Evolutionary conservation across 2,329 filamentous ascomycete species (phyloP).

Genomic region (Phialophora macrospora): DNA sequence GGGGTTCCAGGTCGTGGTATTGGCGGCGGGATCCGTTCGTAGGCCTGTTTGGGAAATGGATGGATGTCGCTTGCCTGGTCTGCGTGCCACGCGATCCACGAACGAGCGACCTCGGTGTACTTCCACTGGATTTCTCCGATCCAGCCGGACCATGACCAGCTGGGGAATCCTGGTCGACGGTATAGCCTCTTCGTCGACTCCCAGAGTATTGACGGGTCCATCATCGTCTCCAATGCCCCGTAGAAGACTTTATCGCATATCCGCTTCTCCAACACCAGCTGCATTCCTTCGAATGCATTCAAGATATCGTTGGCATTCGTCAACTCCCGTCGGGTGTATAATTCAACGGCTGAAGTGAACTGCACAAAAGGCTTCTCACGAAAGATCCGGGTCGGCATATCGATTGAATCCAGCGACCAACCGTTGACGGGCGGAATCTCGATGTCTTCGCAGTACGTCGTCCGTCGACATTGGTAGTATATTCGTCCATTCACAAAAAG

Average conservation of each 20-base stretch:
- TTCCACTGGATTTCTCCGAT: constrained; percentile 40
- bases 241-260: constrained; percentile 36
- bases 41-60: constrained; percentile 33
- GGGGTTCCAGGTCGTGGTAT: constrained; percentile 28
- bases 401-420: constrained; percentile 39
- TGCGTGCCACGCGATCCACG: constrained; percentile 40
- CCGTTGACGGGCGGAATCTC: constrained; percentile 36
- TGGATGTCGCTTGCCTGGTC: constrained; percentile 28
- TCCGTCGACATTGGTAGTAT: constrained; percentile 39
- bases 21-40: constrained; percentile 33
- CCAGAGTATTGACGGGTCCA: constrained; percentile 39
- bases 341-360: constrained; percentile 39
- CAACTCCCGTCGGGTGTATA: constrained; percentile 40
- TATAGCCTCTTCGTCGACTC: constrained; percentile 38
- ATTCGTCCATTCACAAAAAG: constrained; percentile 44
- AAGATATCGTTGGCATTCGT: constrained; percentile 38
- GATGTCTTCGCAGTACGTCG: constrained; percentile 40
- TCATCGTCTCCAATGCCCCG: constrained; percentile 36
- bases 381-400: constrained; percentile 40
- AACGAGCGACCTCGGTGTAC: constrained; percentile 35
- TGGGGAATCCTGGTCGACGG: constrained; percentile 35
- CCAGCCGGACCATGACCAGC: constrained; percentile 40
- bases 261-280: constrained; percentile 38
- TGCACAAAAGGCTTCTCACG: constrained; percentile 39
- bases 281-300: constrained; percentile 38